phyloP scores from a whole-genome alignment of 2,329 filamentous ascomycete species.

The Didymella exigua region DNA sequence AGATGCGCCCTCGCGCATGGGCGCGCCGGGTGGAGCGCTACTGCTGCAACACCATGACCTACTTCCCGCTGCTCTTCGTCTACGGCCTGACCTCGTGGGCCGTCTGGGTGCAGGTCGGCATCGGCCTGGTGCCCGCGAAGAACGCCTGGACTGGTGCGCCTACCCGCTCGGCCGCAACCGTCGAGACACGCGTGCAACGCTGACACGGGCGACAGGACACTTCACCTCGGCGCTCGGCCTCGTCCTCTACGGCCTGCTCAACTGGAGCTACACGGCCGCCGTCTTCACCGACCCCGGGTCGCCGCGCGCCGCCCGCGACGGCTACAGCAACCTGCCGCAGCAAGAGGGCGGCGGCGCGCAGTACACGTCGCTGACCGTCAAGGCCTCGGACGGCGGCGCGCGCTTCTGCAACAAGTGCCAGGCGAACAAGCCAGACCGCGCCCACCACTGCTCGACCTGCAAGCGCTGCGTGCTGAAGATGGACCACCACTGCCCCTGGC shows the following conservation, averaged over 20 bases:
- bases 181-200: slow-evolving; percentile 5
- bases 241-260: slow-evolving; percentile 76
- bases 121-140: slow-evolving; percentile 59
- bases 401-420: slow-evolving; percentile 98
- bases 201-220: slow-evolving; percentile 34
- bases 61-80: slow-evolving; percentile 87
- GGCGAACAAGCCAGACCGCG: slow-evolving; percentile 89
- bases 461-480: slow-evolving; percentile 96
- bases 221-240: slow-evolving; percentile 68
- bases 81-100: slow-evolving; percentile 93
- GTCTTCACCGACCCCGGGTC: slow-evolving; percentile 91
- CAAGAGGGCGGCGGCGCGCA: slow-evolving; percentile 60
- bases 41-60: slow-evolving; percentile 79
- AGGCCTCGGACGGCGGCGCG: slow-evolving; percentile 77
- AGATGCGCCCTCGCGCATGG: slow-evolving; percentile 55
- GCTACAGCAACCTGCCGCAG: slow-evolving; percentile 84
- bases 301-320: slow-evolving; percentile 56
- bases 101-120: slow-evolving; percentile 80
- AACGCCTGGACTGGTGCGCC: slow-evolving; percentile 45
- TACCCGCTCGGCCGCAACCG: slow-evolving; percentile 3
- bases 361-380: slow-evolving; percentile 85
- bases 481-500: slow-evolving; percentile 99
- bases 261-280: slow-evolving; percentile 88
- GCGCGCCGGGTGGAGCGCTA: slow-evolving; percentile 77
- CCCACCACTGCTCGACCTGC: slow-evolving; percentile 96